Base-by-base conservation (phyloP, 1,284 basidiomycete species). In the Pyrrhoderma noxium region DNA sequence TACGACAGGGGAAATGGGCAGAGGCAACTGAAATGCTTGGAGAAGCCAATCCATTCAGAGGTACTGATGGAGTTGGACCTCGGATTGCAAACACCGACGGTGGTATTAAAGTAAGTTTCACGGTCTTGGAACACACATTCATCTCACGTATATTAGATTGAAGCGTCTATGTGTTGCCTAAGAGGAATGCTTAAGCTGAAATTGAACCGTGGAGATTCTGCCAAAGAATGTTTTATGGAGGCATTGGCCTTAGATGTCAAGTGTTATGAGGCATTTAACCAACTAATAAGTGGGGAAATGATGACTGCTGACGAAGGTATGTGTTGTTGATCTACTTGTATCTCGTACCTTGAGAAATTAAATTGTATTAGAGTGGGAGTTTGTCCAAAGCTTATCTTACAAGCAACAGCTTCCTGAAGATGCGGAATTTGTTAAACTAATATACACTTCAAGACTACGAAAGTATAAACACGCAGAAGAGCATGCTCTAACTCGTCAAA, bases 11-110 rank as follows among this genome's bases (percentile, higher is more conserved):
- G 4, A 93, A 93, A 63, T 97, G 93, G 83, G 74, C 82, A 13
- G 93, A 93, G 56, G 95, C 95, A 3, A 79, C 92, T 8, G 93
- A 97, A 61, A 85, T 98, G 74, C 76, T 99, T 1, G 96, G 95
- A 35, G 86, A 93, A 63, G 79, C 84, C 2, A 93, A 94, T 67
- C 90, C 93, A 2, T 94, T 93, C 64, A 74, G 80, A 31, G 77
- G 80, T 36, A 78, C 80, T 51, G 47, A 47, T 8, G 45, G 31
- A 43, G 83, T 80, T 60, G 85, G 83, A 0, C 76, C 82, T 2
- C 74, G 77, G n/a, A 72, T 84, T 45, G 80, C 85, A 3, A 88
- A 88, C 58, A 69, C 80, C 37, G 89, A 93, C 58, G 89, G 88
- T 27, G 91, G 91, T 2, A 89, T 95, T 63, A 95, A 94, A 70